Evolutionary conservation across 108 stramenopile genomes (phyloP), one percentile per base, ranked within the genome.

Genomic region (Epithemia pelagica): DNA sequence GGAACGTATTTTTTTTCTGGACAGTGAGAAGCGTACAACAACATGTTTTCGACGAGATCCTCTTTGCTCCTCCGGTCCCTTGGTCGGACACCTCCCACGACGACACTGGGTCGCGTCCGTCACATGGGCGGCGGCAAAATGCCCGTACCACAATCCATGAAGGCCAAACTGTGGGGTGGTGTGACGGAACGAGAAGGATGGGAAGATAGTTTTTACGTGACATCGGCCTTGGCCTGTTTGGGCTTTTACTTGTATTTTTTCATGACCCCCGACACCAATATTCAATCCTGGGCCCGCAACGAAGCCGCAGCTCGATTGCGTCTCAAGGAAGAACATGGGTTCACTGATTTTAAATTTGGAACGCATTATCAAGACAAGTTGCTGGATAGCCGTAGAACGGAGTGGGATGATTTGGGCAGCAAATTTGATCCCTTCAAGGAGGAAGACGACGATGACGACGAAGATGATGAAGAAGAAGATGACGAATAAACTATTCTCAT

Each of bases 141-240:
- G 37, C 82, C 82, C 56, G 67, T 76, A n/a, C 79, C 83, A 1
- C 80, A 78, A 52, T 78, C 77, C 32, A 78, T 73, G 70, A 74
- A 84, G 64, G 83, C 83, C 7, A 70, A 70, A 57, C 60, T 84
- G 37, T 84, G 66, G 55, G 63, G 73, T 32, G 83, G 83, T 33
- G 80, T 81, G 52, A 62, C 80, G 33, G 73, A 73, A 30, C 55
- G 68, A 23, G 83, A 84, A 67, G 83, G 83, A 5, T 84, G 83
- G 83, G 83, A 84, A 73, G 73, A 80, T 19, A 69, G 72, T 20
- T 68, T 78, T 23, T 84, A 84, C 65, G 20, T 69, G 15, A 77
- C 78, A 26, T 81, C 76, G 51, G 15, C 37, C 37, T 5, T 46
- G 10, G 37, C 10, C 5, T 46, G 5, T 46, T 46, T 46, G 15